Base-by-base conservation (phyloP, 306 rosid species). In the Begonia loranthoides region DNA sequence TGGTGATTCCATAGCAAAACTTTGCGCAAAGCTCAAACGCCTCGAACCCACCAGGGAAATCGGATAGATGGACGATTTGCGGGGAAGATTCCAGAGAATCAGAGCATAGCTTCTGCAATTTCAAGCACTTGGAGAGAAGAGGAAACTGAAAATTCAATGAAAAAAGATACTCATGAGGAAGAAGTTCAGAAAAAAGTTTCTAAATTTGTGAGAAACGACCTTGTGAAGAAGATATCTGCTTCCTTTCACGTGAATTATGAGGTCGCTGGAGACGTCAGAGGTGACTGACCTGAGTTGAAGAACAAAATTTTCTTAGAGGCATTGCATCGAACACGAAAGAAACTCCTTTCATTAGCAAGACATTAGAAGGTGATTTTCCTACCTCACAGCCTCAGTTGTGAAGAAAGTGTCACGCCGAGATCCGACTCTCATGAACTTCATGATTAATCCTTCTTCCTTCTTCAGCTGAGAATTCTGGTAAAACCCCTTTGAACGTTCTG, bases 361-460 rank as follows among this genome's bases (percentile, higher is more conserved):
- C 8, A 28, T 9, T 3, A 14, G 46, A 53, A 19, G 44, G 45
- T 16, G 48, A 19, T 48, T 43, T 11, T 44, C 58, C 69, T 71
- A 57, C 99, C 99, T 86, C 39, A 86, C 73, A 55, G 94, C 84
- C 57, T 86, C 94, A 6, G 78, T 36, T 52, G 92, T 74, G 70
- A 74, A 78, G 81, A 92, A 92, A 66, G 93, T 86, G 75, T 92
- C 99, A 12, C 94, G 96, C 56, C 93, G 78, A 66, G 96, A 86
- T 76, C 99, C 99, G 14, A 86, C 88, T 69, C 86, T 92, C 99
- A 92, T 92, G 65, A 92, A 92, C 94, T 92, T 92, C 99, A 92
- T 92, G 86, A 43, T 59, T 74, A 40, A 59, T 52, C 52, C 70
- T 63, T 57, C 61, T 39, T 55, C 36, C 36, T 33, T 60, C 51